phyloP scores from a whole-genome alignment of 305 asterid species.

The Plantago coronopus region DNA sequence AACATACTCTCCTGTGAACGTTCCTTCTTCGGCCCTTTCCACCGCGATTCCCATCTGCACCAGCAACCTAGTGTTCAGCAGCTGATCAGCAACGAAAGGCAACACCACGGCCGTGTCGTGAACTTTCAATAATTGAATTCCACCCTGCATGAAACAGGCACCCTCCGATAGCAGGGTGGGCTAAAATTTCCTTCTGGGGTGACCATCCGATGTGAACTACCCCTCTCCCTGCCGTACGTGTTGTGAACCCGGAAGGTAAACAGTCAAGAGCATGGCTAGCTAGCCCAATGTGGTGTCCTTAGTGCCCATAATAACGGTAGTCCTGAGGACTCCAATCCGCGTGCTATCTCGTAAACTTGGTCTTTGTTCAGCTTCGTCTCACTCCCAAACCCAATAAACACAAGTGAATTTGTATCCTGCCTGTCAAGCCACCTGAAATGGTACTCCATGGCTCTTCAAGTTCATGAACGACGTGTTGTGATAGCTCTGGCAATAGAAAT shows the following conservation, averaged over 20 bases:
- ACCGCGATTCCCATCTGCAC: conserved; percentile 42
- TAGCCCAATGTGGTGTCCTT: conserved; percentile 24
- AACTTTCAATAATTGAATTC: conserved; percentile 30
- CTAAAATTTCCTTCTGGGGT: conserved; percentile 35
- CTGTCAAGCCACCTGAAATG: conserved; percentile 30
- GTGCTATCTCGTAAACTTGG: conserved; percentile 30
- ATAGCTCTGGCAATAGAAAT: conserved; percentile 28
- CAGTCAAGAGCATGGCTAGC: conserved; percentile 6
- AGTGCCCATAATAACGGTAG: conserved; percentile 32
- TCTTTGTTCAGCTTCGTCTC: conserved; percentile 28
- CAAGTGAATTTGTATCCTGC: conserved; percentile 20
- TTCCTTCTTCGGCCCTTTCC: conserved; percentile 35
- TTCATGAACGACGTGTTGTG: background rate
- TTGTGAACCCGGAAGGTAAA: conserved; percentile 20
- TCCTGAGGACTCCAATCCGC: conserved; percentile 28
- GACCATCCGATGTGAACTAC: conserved; percentile 39
- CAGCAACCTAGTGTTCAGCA: conserved; percentile 29
- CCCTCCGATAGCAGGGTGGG: conserved; percentile 34
- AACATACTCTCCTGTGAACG: conserved; percentile 26
- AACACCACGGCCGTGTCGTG: conserved; percentile 26
- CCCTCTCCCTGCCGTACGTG: conserved; percentile 22
- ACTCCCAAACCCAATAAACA: conserved; percentile 36
- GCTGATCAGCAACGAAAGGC: conserved; percentile 36
- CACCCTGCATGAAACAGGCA: conserved; percentile 33
- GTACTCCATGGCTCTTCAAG: conserved; percentile 10